These are phyloP conservation scores for Rauvolfia tetraphylla DNA, from an alignment of 257 asterid species.

Conservation along the genomic window DNA sequence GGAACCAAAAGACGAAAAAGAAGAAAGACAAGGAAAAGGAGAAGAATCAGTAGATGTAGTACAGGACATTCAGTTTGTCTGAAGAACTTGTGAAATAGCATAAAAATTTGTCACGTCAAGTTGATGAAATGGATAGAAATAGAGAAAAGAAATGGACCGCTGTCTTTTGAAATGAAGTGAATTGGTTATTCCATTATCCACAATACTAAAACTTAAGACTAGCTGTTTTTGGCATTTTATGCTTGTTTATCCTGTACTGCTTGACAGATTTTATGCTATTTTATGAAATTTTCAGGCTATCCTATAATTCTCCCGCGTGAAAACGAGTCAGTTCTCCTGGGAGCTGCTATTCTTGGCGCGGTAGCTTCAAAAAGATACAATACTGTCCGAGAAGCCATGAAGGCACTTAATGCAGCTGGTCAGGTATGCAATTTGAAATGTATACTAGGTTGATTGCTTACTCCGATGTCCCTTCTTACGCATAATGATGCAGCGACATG, in stretches of 20 bases:
- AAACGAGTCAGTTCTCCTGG: conserved; percentile 86
- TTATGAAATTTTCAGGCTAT: conserved; percentile 47
- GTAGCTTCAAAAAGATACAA: conserved; percentile 84
- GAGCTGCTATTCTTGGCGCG: conserved; percentile 97
- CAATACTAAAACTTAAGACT: not conserved
- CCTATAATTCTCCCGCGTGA: conserved; percentile 89
- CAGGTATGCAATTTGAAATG: conserved; percentile 40
- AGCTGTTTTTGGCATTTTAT: not conserved
- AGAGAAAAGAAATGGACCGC: not conserved
- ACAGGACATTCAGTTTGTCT: not conserved
- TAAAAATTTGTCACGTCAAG: not conserved
- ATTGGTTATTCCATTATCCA: not conserved
- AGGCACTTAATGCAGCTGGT: conserved; percentile 85
- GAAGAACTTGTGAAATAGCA: not conserved
- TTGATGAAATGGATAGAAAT: not conserved
- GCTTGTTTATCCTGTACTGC: not conserved
- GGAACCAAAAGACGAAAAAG: not conserved
- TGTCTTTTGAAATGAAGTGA: not conserved
- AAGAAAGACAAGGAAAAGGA: not conserved
- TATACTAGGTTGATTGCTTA: not conserved
- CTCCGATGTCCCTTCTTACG: not conserved
- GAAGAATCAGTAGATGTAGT: not conserved
- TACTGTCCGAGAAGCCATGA: conserved; percentile 79
- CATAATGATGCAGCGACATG: not conserved
- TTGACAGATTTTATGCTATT: conserved; percentile 12